Conservation (phyloP, 1,284 basidiomycete genomes). For the Naganishia sp. region DNA sequence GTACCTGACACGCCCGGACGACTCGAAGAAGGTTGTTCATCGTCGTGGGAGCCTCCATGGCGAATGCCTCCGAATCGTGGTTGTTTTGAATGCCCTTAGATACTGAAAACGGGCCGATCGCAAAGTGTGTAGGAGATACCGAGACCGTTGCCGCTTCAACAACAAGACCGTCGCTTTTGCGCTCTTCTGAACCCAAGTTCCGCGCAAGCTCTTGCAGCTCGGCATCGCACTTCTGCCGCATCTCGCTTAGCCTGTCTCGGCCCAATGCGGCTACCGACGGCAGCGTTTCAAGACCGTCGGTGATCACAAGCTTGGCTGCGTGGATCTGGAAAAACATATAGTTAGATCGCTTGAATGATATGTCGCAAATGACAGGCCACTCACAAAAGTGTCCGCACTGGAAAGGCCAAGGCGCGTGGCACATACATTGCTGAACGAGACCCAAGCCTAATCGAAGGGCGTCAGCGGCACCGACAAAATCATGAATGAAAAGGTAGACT, state of each 20-base stretch:
- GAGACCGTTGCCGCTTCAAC: constrained; percentile 31
- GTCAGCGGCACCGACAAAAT: constrained; percentile 14
- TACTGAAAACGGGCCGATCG: constrained; percentile 76
- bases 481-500: constrained; percentile 43
- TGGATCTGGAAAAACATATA: constrained; percentile 64
- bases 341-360: background rate
- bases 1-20: constrained; percentile 82
- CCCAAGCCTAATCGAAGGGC: constrained; percentile 72
- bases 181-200: constrained; percentile 34
- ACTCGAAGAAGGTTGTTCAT: constrained; percentile 86
- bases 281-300: constrained; percentile 79
- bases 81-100: constrained; percentile 60
- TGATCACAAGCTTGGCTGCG: constrained; percentile 79
- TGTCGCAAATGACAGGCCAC: constrained; percentile 50
- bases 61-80: constrained; percentile 60
- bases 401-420: constrained; percentile 54
- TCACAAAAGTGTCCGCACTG: constrained; percentile 68
- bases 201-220: constrained; percentile 40
- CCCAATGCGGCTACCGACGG: constrained; percentile 62
- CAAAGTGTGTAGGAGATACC: constrained; percentile 52
- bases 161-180: background rate
- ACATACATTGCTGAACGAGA: constrained; percentile 76
- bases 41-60: constrained; percentile 85
- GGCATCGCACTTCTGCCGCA: constrained; percentile 47
- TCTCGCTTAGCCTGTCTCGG: constrained; percentile 38